A percentile compares a stretch with the other conserved stretches of the same genome.
Evolutionary conservation across 2,329 filamentous ascomycete species (phyloP).

Genomic region (Aspergillus sp.): DNA sequence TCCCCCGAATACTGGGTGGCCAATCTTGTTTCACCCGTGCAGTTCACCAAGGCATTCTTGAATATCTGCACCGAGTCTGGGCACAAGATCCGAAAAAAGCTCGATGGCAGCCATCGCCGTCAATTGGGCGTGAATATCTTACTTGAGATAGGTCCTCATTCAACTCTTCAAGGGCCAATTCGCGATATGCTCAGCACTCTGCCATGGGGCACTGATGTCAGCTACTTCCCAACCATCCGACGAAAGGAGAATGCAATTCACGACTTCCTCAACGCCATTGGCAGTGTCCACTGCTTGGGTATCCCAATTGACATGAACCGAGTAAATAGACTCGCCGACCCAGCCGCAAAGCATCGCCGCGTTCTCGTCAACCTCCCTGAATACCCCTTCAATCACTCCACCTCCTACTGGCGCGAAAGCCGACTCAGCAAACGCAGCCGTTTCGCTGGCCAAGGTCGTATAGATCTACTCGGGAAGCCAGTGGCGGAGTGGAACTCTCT

Average conservation of each 20-base stretch:
- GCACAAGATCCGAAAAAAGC: constrained; percentile 4
- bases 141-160: constrained; percentile 33
- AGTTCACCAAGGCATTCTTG: constrained; percentile 14
- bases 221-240: constrained; percentile 18
- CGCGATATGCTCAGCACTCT: neutral
- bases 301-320: too few relatives aligned
- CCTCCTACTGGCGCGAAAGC: constrained; percentile 41
- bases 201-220: constrained; percentile 3
- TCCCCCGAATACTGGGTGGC: constrained; percentile 16
- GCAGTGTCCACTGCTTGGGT: too few relatives aligned
- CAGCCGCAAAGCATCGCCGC: neutral
- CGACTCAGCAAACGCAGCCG: constrained; percentile 29
- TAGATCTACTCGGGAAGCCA: constrained; percentile 21
- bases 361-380: constrained; percentile 31
- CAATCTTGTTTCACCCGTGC: constrained; percentile 19
- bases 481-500: constrained; percentile 22
- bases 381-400: constrained; percentile 49
- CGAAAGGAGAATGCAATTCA: constrained; percentile 17
- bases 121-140: constrained; percentile 11
- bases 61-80: too few relatives aligned
- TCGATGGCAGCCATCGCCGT: constrained; percentile 8
- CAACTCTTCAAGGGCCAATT: constrained; percentile 28
- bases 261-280: constrained; percentile 3
- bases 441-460: constrained; percentile 13
- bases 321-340: too few relatives aligned